These are phyloP conservation scores for Aspergillus melleus DNA, from an alignment of 2,329 filamentous ascomycete genomes.

Conservation along the genomic window DNA sequence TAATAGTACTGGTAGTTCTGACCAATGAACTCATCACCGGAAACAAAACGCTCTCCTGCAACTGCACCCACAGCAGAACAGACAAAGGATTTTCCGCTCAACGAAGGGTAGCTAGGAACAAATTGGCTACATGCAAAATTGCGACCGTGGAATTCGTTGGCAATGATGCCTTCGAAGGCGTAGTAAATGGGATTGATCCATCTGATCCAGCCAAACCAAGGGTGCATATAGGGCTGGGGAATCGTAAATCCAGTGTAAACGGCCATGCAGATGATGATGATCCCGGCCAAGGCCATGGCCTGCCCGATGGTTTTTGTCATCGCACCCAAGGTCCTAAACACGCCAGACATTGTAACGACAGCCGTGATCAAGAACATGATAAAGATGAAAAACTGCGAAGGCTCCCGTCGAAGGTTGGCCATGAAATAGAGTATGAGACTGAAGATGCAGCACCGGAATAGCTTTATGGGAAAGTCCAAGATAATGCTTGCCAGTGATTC, in stretches of 20 bases:
- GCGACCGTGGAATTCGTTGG: slow-evolving; percentile 72
- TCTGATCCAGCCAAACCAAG: slow-evolving; percentile 77
- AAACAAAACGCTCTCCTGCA: slow-evolving; percentile 54
- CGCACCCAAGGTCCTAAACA: slow-evolving; percentile 75
- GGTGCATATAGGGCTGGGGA: slow-evolving; percentile 60
- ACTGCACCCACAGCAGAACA: slow-evolving; percentile 59
- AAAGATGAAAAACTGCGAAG: slow-evolving; percentile 80
- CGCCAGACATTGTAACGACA: slow-evolving; percentile 74
- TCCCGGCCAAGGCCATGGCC: slow-evolving; percentile 53
- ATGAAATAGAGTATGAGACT: slow-evolving; percentile 81
- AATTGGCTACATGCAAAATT: slow-evolving; percentile 52
- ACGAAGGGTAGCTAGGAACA: slow-evolving; percentile 35
- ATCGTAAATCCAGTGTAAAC: slow-evolving; percentile 49
- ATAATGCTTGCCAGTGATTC: neutral
- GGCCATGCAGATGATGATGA: slow-evolving; percentile 37
- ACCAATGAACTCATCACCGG: slow-evolving; percentile 58
- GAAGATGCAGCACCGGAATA: slow-evolving; percentile 68
- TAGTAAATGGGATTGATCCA: slow-evolving; percentile 76
- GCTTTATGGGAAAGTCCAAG: slow-evolving; percentile 65
- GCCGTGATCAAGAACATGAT: slow-evolving; percentile 69
- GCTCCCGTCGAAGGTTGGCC: slow-evolving; percentile 70
- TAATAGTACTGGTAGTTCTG: slow-evolving; percentile 57
- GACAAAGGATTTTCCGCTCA: slow-evolving; percentile 47
- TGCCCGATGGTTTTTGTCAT: slow-evolving; percentile 63
- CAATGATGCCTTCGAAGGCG: slow-evolving; percentile 73